A percentile compares a stretch with the other conserved stretches of the same genome.
Evolutionary conservation across 2,329 filamentous ascomycete genomes (phyloP).

Genomic region (Epicoccum sorghinum): DNA sequence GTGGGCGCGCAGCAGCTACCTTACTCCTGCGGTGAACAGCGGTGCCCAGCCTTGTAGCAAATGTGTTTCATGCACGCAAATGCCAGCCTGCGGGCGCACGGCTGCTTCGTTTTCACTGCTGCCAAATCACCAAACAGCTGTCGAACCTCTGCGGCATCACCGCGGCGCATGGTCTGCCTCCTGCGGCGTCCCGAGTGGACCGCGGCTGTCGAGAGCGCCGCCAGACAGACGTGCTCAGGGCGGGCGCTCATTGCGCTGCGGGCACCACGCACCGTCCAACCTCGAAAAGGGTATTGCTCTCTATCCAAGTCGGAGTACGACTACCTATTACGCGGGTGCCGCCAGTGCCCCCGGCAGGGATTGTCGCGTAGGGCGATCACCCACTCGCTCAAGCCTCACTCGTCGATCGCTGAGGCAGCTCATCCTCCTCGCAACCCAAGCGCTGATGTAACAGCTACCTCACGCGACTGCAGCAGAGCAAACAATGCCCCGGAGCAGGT

Average conservation of each 20-base stretch:
- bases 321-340: slow-evolving; percentile 11
- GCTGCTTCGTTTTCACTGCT: slow-evolving; percentile 28
- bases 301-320: slow-evolving; percentile 12
- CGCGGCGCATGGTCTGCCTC: neutral
- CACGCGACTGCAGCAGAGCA: neutral
- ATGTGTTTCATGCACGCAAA: slow-evolving; percentile 42
- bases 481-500: neutral
- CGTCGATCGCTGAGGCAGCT: slow-evolving; percentile 32
- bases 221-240: slow-evolving; percentile 21
- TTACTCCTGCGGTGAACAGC: neutral
- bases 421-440: neutral
- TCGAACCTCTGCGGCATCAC: slow-evolving; percentile 36
- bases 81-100: slow-evolving; percentile 23
- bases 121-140: slow-evolving; percentile 45
- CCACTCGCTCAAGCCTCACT: slow-evolving; percentile 43
- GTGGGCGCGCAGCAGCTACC: neutral
- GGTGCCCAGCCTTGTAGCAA: slow-evolving; percentile 35
- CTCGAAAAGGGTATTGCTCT: slow-evolving; percentile 39
- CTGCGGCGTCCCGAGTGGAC: slow-evolving; percentile 3
- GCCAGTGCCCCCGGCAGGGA: slow-evolving; percentile 32
- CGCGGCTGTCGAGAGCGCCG: slow-evolving; percentile 5
- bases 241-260: slow-evolving; percentile 14
- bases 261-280: slow-evolving; percentile 28
- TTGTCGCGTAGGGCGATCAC: slow-evolving; percentile 37
- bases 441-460: neutral